These are phyloP conservation scores for Penicillium odoratum DNA, from an alignment of 495 filamentous ascomycete species.

Conservation along the genomic window DNA sequence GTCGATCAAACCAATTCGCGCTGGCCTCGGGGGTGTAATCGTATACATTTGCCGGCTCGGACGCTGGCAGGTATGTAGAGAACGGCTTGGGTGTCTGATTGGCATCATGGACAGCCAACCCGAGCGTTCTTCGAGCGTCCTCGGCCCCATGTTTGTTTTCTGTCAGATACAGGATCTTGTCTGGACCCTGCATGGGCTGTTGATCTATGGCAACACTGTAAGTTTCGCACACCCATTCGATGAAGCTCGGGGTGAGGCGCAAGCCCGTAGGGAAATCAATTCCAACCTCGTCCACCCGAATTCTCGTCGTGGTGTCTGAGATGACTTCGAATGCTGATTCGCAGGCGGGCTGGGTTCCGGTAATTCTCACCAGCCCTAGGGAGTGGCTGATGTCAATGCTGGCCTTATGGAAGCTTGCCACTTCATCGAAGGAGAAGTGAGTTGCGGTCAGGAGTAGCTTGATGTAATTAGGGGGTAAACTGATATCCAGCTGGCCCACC, in stretches of 20 bases:
- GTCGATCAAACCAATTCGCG: constrained; percentile 34
- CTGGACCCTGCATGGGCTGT: constrained; percentile 5
- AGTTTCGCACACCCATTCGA: constrained; percentile 36
- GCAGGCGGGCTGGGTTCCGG: constrained; percentile 37
- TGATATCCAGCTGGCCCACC: constrained; percentile 45
- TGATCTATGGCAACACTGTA: constrained; percentile 32
- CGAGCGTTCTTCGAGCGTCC: constrained; percentile 37
- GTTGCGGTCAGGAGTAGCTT: constrained; percentile 31
- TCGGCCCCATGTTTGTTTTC: constrained; percentile 37
- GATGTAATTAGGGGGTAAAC: constrained; percentile 25
- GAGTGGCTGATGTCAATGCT: constrained; percentile 43
- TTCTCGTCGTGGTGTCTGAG: constrained; percentile 34
- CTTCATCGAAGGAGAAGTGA: constrained; percentile 44
- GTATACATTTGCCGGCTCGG: constrained; percentile 24
- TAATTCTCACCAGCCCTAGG: constrained; percentile 41
- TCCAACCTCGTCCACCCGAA: constrained; percentile 31
- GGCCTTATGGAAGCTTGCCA: constrained; percentile 40
- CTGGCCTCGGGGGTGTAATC: constrained; percentile 21
- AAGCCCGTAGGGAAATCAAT: constrained; percentile 17
- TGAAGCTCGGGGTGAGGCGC: constrained; percentile 24
- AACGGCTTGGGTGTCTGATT: constrained; percentile 28
- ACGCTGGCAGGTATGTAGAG: constrained; percentile 37
- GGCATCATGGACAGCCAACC: constrained; percentile 30
- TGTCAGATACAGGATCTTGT: constrained; percentile 33
- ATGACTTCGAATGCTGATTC: constrained; percentile 44